A percentile compares a stretch with the other conserved stretches of the same genome.
phyloP scores from a whole-genome alignment of 2,329 filamentous ascomycete genomes.

The Gremmenia infestans region DNA sequence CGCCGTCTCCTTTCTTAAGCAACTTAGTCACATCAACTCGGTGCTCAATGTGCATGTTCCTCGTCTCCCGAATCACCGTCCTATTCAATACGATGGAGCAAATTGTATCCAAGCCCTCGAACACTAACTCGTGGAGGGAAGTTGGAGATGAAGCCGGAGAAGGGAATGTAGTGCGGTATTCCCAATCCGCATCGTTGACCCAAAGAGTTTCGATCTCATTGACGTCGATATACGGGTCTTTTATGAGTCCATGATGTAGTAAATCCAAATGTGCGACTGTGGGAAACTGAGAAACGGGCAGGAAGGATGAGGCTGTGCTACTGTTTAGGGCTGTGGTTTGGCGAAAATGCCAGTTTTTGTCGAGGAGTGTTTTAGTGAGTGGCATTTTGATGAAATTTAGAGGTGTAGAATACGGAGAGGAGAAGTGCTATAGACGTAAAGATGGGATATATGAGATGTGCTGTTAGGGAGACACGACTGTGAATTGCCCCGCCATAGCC shows the following conservation, averaged over 20 bases:
- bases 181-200: slow-evolving; percentile 59
- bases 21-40: slow-evolving; percentile 42
- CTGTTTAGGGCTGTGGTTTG: slow-evolving; percentile 37
- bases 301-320: slow-evolving; percentile 12
- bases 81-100: slow-evolving; percentile 46
- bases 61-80: slow-evolving; percentile 40
- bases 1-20: slow-evolving; percentile 23
- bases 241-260: slow-evolving; percentile 50
- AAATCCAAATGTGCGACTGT: slow-evolving; percentile 63
- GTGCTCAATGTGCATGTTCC: slow-evolving; percentile 52
- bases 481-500: not conserved
- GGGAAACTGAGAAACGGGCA: slow-evolving; percentile 42
- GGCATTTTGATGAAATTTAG: not conserved
- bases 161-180: slow-evolving; percentile 44
- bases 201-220: slow-evolving; percentile 57
- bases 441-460: not conserved
- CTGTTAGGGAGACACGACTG: too few species aligned
- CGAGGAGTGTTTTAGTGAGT: slow-evolving; percentile 36
- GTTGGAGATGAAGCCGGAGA: slow-evolving; percentile 14
- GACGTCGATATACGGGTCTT: slow-evolving; percentile 54
- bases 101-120: slow-evolving; percentile 53
- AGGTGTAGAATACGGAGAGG: not conserved
- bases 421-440: not conserved
- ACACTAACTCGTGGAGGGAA: slow-evolving; percentile 39
- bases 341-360: slow-evolving; percentile 55